Evolutionary conservation across 2,329 filamentous ascomycete genomes (phyloP), one percentile per base, ranked within the genome.

Genomic region (Rutstroemia sp.): DNA sequence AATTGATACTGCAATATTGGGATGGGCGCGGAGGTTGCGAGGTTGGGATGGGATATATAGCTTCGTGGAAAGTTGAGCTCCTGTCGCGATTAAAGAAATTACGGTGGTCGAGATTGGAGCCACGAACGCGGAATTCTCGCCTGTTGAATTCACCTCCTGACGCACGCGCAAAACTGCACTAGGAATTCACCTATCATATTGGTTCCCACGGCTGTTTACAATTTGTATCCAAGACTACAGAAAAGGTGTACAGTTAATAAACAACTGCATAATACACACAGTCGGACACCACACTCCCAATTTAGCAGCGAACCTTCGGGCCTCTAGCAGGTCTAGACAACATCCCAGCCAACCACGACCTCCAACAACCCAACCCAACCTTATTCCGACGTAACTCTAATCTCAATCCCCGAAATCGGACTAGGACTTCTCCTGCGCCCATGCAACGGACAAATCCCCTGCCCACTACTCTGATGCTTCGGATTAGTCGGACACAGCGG

Each of bases 391-490:
- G 23, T 55, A 4, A 55, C 39, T 44, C 9, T 50, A 23, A 55
- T 55, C 38, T 55, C 53, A 38, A 53, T 53, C 14, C 46, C 27
- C 4, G 53, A 45, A 1, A 37, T 44, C 65, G 58, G 70, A 27
- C 44, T 48, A 16, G 23, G 47, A 21, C 44, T 62, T 53, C 57
- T 66, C 38, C 49, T 63, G 48, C 65, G 57, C 19, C 71, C 71
- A 66, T 77, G 75, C 65, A 69, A 75, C 37, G 72, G 68, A 58
- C 74, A 77, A 41, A 73, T 62, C 3, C 70, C 73, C 17, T 58
- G 68, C 6, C 70, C 71, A 8, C 68, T 67, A 9, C 71, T 69
- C 10, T 59, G 59, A 57, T 76, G 73, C 56, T 70, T 72, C 12
- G 65, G 61, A 60, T 70, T 68, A 16, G 73, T 64, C 6, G 75